These are phyloP conservation scores for Dalbergia oliveri DNA, from an alignment of 306 rosid genomes.

Conservation along the genomic window DNA sequence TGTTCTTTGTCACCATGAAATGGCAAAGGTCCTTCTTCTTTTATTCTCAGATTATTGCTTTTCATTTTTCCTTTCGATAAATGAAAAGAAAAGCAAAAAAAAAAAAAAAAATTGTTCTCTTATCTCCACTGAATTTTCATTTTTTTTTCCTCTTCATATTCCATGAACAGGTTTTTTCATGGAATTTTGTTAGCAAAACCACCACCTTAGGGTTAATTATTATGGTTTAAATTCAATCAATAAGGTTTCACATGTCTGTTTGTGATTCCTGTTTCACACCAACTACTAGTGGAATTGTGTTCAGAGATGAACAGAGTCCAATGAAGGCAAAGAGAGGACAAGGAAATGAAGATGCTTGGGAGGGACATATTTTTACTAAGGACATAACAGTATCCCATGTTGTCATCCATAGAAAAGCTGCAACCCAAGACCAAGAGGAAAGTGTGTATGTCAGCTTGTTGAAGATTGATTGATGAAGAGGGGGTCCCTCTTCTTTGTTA, in stretches of 20 bases:
- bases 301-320: conserved; percentile 42
- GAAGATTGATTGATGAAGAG: conserved; percentile 27
- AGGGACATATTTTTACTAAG: conserved; percentile 49
- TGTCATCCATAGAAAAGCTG: conserved; percentile 51
- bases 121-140: conserved; percentile 31
- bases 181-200: conserved; percentile 22
- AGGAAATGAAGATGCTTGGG: conserved; percentile 48
- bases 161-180: conserved; percentile 28
- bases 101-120: conserved; percentile 5
- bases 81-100: conserved; percentile 29
- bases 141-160: conserved; percentile 27
- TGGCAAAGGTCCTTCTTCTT: conserved; percentile 44
- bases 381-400: conserved; percentile 42
- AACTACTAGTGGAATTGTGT: conserved; percentile 37
- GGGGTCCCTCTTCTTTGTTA: conserved; percentile 49
- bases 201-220: conserved; percentile 9
- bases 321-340: conserved; percentile 43
- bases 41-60: conserved; percentile 36
- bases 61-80: conserved; percentile 38
- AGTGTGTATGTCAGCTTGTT: conserved; percentile 44
- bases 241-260: conserved; percentile 14
- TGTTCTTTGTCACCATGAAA: conserved; percentile 53
- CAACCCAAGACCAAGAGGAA: conserved; percentile 37
- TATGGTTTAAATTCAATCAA: conserved; percentile 15
- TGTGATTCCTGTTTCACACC: conserved; percentile 41